These are phyloP conservation scores for Acrasis kona DNA, from an alignment of 78 protist genomes.

Conservation along the genomic window DNA sequence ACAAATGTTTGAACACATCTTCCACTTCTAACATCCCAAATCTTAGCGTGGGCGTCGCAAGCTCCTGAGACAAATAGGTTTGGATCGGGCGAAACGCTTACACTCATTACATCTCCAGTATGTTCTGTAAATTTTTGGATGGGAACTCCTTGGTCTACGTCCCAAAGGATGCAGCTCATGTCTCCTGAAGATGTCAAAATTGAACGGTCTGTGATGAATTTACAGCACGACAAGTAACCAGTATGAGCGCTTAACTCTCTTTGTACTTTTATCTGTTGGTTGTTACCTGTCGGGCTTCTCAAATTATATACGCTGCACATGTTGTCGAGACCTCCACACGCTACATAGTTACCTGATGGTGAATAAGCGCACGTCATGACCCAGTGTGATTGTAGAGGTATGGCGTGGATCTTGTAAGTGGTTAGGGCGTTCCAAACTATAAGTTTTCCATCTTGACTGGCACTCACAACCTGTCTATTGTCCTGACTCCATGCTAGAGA, in stretches of 20 bases:
- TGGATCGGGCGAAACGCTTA: slow-evolving; percentile 23
- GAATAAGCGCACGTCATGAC: slow-evolving; percentile 96
- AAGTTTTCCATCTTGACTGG: slow-evolving; percentile 92
- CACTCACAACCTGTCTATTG: slow-evolving; percentile 69
- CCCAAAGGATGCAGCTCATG: slow-evolving; percentile 87
- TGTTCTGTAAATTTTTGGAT: slow-evolving; percentile 65
- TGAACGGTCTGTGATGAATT: slow-evolving; percentile 71
- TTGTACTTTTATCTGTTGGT: slow-evolving; percentile 38
- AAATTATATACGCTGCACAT: slow-evolving; percentile 76
- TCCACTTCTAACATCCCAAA: slow-evolving; percentile 83
- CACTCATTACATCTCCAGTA: slow-evolving; percentile 85
- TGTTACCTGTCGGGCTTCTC: slow-evolving; percentile 38
- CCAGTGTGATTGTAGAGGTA: slow-evolving; percentile 85
- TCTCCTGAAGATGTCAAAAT: slow-evolving; percentile 84
- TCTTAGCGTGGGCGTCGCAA: slow-evolving; percentile 73
- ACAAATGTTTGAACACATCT: slow-evolving; percentile 76
- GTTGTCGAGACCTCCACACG: slow-evolving; percentile 96
- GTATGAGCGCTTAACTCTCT: slow-evolving; percentile 75
- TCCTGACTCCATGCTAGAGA: slow-evolving; percentile 90
- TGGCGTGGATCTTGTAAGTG: slow-evolving; percentile 61
- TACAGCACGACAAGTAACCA: slow-evolving; percentile 87
- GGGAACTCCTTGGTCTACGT: slow-evolving; percentile 68
- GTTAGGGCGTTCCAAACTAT: slow-evolving; percentile 88
- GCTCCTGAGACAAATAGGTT: slow-evolving; percentile 83
- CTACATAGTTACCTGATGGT: slow-evolving; percentile 76